These are phyloP conservation scores for Ustilago xerochloae DNA, from an alignment of 1,284 basidiomycete species.

Conservation along the genomic window DNA sequence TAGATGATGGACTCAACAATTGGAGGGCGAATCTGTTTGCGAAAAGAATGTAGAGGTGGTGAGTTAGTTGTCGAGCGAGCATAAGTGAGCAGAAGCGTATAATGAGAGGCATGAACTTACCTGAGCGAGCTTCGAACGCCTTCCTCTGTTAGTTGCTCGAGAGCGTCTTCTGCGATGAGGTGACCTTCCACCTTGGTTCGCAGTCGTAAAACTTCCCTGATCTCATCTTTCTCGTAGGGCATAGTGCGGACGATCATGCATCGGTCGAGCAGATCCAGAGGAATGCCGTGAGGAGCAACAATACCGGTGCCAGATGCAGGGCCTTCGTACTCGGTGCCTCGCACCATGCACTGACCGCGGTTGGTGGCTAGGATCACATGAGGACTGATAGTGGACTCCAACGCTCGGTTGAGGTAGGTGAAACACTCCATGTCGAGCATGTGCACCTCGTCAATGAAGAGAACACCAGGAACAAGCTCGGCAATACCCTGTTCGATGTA, in stretches of 20 bases:
- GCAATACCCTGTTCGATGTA: conserved; percentile 99
- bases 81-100: neutral
- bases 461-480: conserved; percentile 94
- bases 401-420: conserved; percentile 94
- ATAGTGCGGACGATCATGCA: conserved; percentile 97
- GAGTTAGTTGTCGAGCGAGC: neutral
- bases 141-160: conserved; percentile 83
- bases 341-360: conserved; percentile 87
- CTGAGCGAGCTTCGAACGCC: conserved; percentile 86
- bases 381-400: conserved; percentile 95
- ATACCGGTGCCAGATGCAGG: conserved; percentile 75
- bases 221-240: conserved; percentile 84
- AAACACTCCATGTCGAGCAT: conserved; percentile 99
- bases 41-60: neutral
- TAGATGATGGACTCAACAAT: conserved; percentile 89
- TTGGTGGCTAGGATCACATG: conserved; percentile 98
- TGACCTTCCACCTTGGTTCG: conserved; percentile 88
- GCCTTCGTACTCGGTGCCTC: conserved; percentile 77
- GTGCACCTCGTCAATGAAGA: conserved; percentile 99
- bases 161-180: conserved; percentile 79
- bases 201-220: conserved; percentile 85
- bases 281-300: conserved; percentile 90
- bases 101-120: conserved; percentile 69
- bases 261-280: conserved; percentile 90
- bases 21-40: conserved; percentile 84